Base-by-base conservation (phyloP, 192 early-diverging fungal species). In the Podila minutissima region DNA sequence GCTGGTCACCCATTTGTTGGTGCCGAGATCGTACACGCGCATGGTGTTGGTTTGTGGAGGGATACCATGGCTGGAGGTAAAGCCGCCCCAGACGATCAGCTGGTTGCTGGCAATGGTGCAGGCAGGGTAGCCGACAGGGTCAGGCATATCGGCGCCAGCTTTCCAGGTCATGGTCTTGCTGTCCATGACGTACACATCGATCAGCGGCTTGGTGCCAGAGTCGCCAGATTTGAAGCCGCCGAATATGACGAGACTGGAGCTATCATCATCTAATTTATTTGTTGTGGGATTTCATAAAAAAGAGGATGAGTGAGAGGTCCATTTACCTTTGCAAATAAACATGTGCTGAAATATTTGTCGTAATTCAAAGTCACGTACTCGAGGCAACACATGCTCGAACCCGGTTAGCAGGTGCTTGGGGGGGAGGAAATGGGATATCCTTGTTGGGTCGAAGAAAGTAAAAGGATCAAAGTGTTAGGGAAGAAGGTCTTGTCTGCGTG, bases 21-120 rank as follows among this genome's bases (percentile, higher is more conserved):
- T 1, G 2, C 3, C 53, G 17, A 55, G 20, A 12, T 55, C 53
- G 11, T 55, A 55, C 12, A 55, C 24, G 4, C 20, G 20, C 22
- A 55, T 55, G 20, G 53, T n/a, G 17, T 55, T 24, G 22, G 1
- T 3, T 55, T 12, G 12, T 2, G 53, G 53, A 24, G 53, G 53
- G 20, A 26, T 20, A 10, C n/a, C 20, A 24, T 22, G 8, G 53
- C 20, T n/a, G 53, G 8, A 10, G n/a, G 20, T n/a, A 12, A 55
- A 55, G 6, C 53, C 53, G 19, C 53, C 53, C 53, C 53, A 55
- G 53, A 55, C 53, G 24, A 55, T 55, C 53, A 55, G n/a, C 53
- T 55, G 20, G 53, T 55, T 55, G 53, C 53, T 55, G 53, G 53
- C 53, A 9, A 55, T 26, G 53, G 53, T 55, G 53, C 53, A 55